phyloP scores from a whole-genome alignment of 495 filamentous ascomycete genomes.

The Penicillium tannophilum region DNA sequence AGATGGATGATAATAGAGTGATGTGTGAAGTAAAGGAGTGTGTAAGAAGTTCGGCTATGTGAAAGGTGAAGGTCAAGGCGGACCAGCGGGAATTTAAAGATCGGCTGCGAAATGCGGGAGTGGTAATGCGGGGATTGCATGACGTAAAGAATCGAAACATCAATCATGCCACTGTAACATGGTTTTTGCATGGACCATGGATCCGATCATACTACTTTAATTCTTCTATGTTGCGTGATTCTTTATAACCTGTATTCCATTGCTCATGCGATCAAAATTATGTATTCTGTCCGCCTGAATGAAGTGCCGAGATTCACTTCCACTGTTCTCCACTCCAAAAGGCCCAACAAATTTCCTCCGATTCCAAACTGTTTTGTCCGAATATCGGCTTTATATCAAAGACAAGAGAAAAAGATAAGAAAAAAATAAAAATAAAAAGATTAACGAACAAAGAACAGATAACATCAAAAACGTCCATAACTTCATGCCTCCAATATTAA shows the following conservation, averaged over 20 bases:
- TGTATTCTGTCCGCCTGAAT: not conserved
- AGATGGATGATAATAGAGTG: not conserved
- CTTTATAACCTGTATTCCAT: not conserved
- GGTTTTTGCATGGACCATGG: not conserved
- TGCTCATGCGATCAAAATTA: not conserved
- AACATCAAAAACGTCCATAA: not conserved
- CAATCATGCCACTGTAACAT: constrained; percentile 17
- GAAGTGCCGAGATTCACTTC: not conserved
- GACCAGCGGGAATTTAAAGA: constrained; percentile 19
- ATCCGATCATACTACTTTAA: not conserved
- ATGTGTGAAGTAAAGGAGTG: not conserved
- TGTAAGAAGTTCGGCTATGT: constrained; percentile 6
- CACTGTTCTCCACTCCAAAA: not conserved
- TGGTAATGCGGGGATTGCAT: constrained; percentile 29
- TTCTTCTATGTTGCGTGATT: not conserved
- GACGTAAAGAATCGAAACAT: constrained; percentile 23
- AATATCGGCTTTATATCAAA: no score
- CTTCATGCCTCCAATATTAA: not conserved
- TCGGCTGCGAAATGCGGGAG: constrained; percentile 17
- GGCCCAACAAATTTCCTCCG: no score
- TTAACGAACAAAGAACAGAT: not conserved
- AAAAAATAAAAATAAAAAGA: not conserved
- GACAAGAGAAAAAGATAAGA: not conserved
- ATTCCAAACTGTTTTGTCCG: no score
- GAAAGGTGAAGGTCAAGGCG: constrained; percentile 16